Evolutionary conservation across 331 rosid species (phyloP), one percentile per base, ranked within the genome.

Genomic region (Quercus tomentella): DNA sequence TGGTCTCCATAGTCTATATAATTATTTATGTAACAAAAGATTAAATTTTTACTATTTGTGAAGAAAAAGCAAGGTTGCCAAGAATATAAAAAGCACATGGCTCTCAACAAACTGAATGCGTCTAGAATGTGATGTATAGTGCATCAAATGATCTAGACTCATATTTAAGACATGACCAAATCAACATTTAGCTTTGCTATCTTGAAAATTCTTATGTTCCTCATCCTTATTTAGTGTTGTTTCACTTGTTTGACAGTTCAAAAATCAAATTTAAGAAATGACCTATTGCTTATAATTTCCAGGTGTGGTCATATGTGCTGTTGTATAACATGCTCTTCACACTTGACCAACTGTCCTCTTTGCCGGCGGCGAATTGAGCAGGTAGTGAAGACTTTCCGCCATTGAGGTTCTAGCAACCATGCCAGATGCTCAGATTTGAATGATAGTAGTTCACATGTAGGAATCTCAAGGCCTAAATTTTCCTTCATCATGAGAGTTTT

Each of bases 271-370:
- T 71, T 15, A 63, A 30, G 76, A 75, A 80, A 58, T 71, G 12
- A 49, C 80, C 70, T 67, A 21, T 61, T 78, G 12, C n/a, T 77
- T 76, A 74, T 57, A 60, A 61, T 79, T 88, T 28, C 80, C 87
- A 95, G 99, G 88, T 95, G 99, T 67, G 99, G 99, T 74, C 99
- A 95, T 84, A 95, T 95, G 98, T 95, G 99, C 85, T 95, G 98
- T 84, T 95, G 99, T 72, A 89, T 84, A 66, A 72, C 88, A 49
- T 95, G 99, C 84, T 95, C 91, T 79, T 91, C 91, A 11, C 98
- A 93, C 80, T 82, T 95, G 84, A 90, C 92, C 84, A 91, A 16
- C 76, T 95, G 99, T 72, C 99, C 99, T 73, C 97, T 95, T 70
- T 95, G 99, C 86, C 97, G 98, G 83, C 86, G 89, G 28, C 85